A percentile compares a stretch with the other conserved stretches of the same genome.
Evolutionary conservation across 2,329 filamentous ascomycete species (phyloP).

Genomic region (Aspergillus sp.): DNA sequence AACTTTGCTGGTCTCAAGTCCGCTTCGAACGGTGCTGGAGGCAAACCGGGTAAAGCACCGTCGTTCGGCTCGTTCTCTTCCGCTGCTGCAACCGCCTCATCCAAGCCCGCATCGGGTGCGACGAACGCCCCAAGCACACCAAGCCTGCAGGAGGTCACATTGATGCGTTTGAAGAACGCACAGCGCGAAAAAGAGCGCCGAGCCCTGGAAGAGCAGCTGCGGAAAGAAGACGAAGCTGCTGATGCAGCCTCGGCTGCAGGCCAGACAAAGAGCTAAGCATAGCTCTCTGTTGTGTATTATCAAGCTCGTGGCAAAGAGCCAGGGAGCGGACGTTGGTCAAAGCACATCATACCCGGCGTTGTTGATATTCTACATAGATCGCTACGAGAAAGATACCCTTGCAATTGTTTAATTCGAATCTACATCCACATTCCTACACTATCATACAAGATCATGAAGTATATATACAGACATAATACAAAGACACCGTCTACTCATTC

Average conservation of each 20-base stretch:
- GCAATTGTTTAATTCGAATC: background rate
- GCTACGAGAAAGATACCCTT: constrained; percentile 23
- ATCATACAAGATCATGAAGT: constrained; percentile 21
- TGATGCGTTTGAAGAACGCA: constrained; percentile 58
- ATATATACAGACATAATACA: constrained; percentile 18
- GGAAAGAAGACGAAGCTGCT: constrained; percentile 48
- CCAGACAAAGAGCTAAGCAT: no score
- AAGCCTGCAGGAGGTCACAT: constrained; percentile 49
- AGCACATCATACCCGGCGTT: background rate
- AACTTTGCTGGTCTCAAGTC: constrained; percentile 35
- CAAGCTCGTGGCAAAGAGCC: no score
- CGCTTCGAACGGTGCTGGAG: constrained; percentile 14
- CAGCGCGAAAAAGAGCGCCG: constrained; percentile 55
- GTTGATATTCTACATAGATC: constrained; percentile 1
- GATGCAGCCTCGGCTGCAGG: constrained; percentile 31
- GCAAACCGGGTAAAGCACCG: constrained; percentile 34
- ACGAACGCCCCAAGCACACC: constrained; percentile 30
- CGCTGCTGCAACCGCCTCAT: constrained; percentile 25
- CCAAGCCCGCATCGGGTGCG: constrained; percentile 25
- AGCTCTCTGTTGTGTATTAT: no score
- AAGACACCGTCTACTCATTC: constrained; percentile 17
- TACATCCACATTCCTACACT: constrained; percentile 1
- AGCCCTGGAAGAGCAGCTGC: constrained; percentile 53
- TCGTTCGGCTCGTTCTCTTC: constrained; percentile 44
- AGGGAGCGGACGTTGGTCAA: no score